A percentile compares a stretch with the other conserved stretches of the same genome.
phyloP scores from a whole-genome alignment of 441 rosid genomes.

The Eutrema salsugineum region DNA sequence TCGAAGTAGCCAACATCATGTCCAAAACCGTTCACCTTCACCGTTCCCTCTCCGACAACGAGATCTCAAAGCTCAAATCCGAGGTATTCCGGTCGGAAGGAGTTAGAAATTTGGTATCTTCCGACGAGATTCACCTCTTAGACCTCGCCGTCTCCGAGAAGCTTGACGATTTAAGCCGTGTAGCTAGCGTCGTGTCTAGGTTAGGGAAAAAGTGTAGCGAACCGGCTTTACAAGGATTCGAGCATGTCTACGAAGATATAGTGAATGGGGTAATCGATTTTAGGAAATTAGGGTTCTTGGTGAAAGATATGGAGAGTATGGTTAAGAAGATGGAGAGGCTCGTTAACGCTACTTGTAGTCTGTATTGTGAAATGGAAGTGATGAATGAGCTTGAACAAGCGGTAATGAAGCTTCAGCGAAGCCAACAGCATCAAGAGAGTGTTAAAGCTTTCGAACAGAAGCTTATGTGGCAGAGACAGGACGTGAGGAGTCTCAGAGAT shows the following conservation, averaged over 20 bases:
- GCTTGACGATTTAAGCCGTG: constrained; percentile 80
- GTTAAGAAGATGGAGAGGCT: constrained; percentile 92
- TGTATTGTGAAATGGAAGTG: constrained; percentile 89
- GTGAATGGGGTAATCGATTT: constrained; percentile 72
- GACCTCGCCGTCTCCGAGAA: constrained; percentile 81
- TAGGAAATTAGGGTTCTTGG: constrained; percentile 79
- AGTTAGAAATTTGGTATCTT: constrained; percentile 61
- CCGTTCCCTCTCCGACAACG: constrained; percentile 67
- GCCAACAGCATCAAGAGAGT: constrained; percentile 77
- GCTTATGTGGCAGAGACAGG: constrained; percentile 92
- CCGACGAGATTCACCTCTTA: constrained; percentile 59
- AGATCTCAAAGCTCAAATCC: constrained; percentile 63
- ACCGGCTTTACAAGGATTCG: constrained; percentile 92
- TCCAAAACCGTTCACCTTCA: constrained; percentile 84
- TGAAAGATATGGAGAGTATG: constrained; percentile 94
- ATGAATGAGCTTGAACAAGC: constrained; percentile 83
- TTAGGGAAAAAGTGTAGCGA: constrained; percentile 81
- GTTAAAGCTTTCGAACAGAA: constrained; percentile 86
- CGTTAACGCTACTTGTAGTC: constrained; percentile 61
- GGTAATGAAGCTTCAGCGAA: constrained; percentile 68
- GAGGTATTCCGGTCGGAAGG: constrained; percentile 71
- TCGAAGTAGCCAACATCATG: constrained; percentile 86
- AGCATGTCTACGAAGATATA: constrained; percentile 88
- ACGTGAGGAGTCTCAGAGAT: constrained; percentile 80
- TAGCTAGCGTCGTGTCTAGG: constrained; percentile 75